Conservation (phyloP, 805 yeast genomes). For the Candida xyloterini region DNA sequence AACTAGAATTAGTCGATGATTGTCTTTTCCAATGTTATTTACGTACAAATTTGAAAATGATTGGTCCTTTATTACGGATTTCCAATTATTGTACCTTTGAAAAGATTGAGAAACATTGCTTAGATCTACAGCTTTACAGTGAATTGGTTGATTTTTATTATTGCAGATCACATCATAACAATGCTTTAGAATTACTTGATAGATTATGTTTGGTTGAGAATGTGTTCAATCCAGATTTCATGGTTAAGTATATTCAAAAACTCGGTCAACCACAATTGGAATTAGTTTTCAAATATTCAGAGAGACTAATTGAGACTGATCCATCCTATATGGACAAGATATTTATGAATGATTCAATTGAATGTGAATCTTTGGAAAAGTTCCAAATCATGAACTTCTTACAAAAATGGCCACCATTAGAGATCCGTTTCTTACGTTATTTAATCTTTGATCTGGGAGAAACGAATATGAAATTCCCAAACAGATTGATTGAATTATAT, state of each 20-base stretch:
- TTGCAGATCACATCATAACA: conserved; percentile 56
- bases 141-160: conserved; percentile 79
- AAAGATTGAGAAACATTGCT: conserved; percentile 55
- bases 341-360: conserved; percentile 63
- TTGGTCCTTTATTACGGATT: conserved; percentile 80
- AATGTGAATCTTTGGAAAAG: conserved; percentile 57
- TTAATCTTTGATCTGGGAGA: conserved; percentile 41
- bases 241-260: conserved; percentile 57
- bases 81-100: conserved; percentile 69
- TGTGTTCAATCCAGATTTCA: conserved; percentile 40
- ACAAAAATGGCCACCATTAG: conserved; percentile 26
- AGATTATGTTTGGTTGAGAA: conserved; percentile 28
- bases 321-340: conserved; percentile 41
- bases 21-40: conserved; percentile 73
- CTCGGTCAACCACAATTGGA: conserved; percentile 47
- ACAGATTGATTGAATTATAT: conserved; percentile 45
- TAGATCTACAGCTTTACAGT: conserved; percentile 45
- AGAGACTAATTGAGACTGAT: conserved; percentile 45
- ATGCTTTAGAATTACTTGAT: conserved; percentile 64
- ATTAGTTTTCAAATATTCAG: conserved; percentile 54
- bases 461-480: conserved; percentile 37
- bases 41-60: conserved; percentile 62
- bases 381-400: conserved; percentile 52
- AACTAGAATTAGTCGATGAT: conserved; percentile 61
- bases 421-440: conserved; percentile 51